Evolutionary conservation across 352 stramenopile genomes (phyloP), one percentile per base, ranked within the genome.

Genomic region (Phytopythium sindhum): DNA sequence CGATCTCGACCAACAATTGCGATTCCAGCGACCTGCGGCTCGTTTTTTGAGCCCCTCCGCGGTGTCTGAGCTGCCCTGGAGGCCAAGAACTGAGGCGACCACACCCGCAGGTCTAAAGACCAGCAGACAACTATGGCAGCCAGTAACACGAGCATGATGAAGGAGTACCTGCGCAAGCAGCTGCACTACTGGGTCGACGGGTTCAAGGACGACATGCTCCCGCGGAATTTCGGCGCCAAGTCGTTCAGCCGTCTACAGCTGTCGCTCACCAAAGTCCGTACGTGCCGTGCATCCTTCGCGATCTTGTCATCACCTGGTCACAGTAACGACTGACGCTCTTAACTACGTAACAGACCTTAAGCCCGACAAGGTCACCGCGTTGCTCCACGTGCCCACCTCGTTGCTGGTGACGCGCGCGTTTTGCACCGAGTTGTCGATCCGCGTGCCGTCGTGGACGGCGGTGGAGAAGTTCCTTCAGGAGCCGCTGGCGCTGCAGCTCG

Each of bases 151-250:
- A 60, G 24, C 14, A 71, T 74, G 44, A 88, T 90, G 78, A 90
- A 90, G 70, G 81, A 90, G 63, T 87, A 88, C 59, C 64, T 90
- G 17, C 78, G 78, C 52, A 78, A 75, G 50, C 80, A 90, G 64
- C 76, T 90, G 50, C 73, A 68, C 44, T 81, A 88, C 69, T 89
- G 80, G 82, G 62, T 87, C 63, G 78, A 88, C 17, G 76, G 75
- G 63, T 88, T 87, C 61, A 78, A 72, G 37, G 78, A 89, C 56
- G 68, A 78, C 39, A 74, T 84, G 68, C 64, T 89, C 31, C 82
- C 80, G 39, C 77, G 79, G 37, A 78, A 88, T 58, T 89, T 89
- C 44, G 51, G 67, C 56, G 29, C 66, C 57, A 86, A 84, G 61
- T 74, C 62, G 19, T 88, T 81, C 57, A 68, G 58, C 0, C 74